Evolutionary conservation across 2,329 filamentous ascomycete genomes (phyloP), one percentile per base, ranked within the genome.

Genomic region (Xylaria sp.): DNA sequence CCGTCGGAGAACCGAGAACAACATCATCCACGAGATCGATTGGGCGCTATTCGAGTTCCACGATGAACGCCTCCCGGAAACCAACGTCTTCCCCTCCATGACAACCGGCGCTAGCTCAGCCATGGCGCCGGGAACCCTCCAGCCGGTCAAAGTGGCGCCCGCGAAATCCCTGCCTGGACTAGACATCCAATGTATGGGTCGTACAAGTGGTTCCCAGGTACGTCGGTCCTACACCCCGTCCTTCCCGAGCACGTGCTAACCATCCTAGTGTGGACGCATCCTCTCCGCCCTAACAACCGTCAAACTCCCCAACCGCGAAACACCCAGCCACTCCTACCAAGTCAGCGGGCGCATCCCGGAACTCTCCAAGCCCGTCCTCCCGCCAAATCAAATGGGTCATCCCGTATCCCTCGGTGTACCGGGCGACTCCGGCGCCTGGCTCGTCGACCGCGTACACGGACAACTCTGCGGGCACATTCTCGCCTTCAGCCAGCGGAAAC

Each of bases 341-440:
- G 76, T 87, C 16, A 78, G 78, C 5, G 81, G 81, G 47, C 70
- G 70, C 4, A 61, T 63, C 51, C 59, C 59, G 2, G 60, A 62
- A 13, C 64, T 73, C 0, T 63, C 70, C 5, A 64, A 30, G 46
- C 57, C 52, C 11, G 63, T 42, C 57, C 35, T 47, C 19, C 66
- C 52, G 11, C 59, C 53, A 49, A 18, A 65, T 63, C 37, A 65
- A 61, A 8, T 54, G 9, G 63, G 67, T 19, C 63, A 55, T 13
- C 61, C 19, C 44, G 66, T 73, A 0, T 76, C 81, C 0, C 78
- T 88, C 30, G 85, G 85, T 2, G 85, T 94, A 10, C 92, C 92
- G 1, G 93, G 93, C 16, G 93, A 97, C 72, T 93, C 89, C 5
- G 93, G 93, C 3, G 93, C 93, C 0, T 97, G 93, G 93, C 85